Conservation (phyloP, 495 filamentous ascomycete species). For the Saxispiralis lemnorum region DNA sequence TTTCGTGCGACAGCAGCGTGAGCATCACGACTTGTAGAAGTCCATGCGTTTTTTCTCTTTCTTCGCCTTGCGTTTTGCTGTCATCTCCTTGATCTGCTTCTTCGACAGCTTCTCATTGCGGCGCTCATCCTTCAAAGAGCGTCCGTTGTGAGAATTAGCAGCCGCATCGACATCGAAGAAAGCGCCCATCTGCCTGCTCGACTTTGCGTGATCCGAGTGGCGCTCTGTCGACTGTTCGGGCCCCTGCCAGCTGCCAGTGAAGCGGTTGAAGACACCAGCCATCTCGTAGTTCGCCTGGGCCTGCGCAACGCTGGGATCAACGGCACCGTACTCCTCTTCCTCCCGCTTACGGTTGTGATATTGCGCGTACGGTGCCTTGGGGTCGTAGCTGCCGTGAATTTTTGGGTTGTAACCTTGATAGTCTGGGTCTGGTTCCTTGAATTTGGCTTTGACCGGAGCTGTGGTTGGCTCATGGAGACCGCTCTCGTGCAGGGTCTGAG, state of each 20-base stretch:
- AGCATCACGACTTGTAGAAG: constrained; percentile 39
- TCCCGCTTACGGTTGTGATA: constrained; percentile 13
- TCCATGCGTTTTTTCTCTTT: constrained; percentile 91
- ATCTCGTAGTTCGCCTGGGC: constrained; percentile 35
- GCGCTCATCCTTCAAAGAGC: constrained; percentile 79
- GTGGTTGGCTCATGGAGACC: constrained; percentile 7
- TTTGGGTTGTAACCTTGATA: constrained; percentile 70
- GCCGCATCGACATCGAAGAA: constrained; percentile 97
- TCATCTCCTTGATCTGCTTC: constrained; percentile 59
- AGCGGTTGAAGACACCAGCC: constrained; percentile 72
- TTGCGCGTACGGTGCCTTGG: constrained; percentile 76
- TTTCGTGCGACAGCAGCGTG: background rate
- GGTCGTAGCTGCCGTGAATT: constrained; percentile 91
- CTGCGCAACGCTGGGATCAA: constrained; percentile 16
- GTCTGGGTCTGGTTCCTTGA: constrained; percentile 1
- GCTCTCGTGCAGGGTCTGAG: constrained; percentile 1
- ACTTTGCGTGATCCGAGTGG: constrained; percentile 80
- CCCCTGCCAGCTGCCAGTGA: constrained; percentile 73
- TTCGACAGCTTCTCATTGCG: constrained; percentile 74
- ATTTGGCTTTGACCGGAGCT: background rate
- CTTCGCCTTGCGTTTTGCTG: constrained; percentile 50
- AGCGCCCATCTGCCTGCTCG: constrained; percentile 72
- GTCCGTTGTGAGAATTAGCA: constrained; percentile 80
- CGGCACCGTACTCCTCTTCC: constrained; percentile 24
- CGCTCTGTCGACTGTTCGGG: constrained; percentile 45